Conservation (phyloP, 1,284 basidiomycete species). For the Peniophora sp. region DNA sequence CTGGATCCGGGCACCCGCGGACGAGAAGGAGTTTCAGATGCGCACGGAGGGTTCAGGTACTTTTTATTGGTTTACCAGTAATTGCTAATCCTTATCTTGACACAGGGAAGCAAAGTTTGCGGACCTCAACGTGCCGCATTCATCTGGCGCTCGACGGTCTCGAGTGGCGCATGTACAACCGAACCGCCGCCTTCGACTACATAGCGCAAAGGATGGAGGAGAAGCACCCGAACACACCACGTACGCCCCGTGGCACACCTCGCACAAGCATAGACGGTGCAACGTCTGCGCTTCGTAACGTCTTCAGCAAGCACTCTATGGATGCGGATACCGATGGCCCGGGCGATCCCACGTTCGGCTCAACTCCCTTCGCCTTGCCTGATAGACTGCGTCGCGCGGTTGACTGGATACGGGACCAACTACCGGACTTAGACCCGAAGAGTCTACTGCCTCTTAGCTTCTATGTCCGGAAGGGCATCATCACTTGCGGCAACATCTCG, state of each 20-base stretch:
- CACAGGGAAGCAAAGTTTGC: conserved; percentile 16
- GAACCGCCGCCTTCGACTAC: conserved; percentile 79
- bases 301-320: conserved; percentile 21
- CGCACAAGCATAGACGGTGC: conserved; percentile 15
- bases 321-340: conserved; percentile 13
- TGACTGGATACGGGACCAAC: conserved; percentile 46
- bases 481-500: conserved; percentile 78
- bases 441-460: conserved; percentile 79
- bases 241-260: conserved; percentile 1
- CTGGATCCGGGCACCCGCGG: conserved; percentile 73
- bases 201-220: conserved; percentile 70
- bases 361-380: conserved; percentile 20
- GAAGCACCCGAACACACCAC: conserved; percentile 19
- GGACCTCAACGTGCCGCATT: conserved; percentile 64
- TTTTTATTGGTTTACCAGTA: conserved; percentile 24
- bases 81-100: neutral
- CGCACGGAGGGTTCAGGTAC: conserved; percentile 39
- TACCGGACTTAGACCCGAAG: conserved; percentile 67
- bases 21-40: conserved; percentile 56
- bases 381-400: neutral
- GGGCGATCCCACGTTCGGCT: conserved; percentile 21
- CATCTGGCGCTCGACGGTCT: conserved; percentile 74
- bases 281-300: conserved; percentile 16
- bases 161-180: conserved; percentile 88
- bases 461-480: conserved; percentile 62